Conservation (phyloP, 192 early-diverging fungal genomes). For the Obelidium mucronatum region DNA sequence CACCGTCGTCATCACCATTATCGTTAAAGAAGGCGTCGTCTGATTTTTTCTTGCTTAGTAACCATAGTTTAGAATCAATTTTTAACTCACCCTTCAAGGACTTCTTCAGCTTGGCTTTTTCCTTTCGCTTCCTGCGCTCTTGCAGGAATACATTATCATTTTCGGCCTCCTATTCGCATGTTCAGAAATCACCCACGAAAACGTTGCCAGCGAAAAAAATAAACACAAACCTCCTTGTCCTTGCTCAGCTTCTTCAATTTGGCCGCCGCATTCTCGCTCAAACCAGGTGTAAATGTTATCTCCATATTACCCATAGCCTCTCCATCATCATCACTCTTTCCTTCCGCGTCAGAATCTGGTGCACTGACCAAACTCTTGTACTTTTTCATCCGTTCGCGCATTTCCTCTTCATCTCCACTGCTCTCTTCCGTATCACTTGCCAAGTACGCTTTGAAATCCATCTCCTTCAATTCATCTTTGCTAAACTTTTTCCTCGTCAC, state of each 20-base stretch:
- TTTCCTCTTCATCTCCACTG: slow-evolving; percentile 59
- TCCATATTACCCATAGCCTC: slow-evolving; percentile 88
- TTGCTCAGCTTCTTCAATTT: slow-evolving; percentile 62
- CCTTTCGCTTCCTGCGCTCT: slow-evolving; percentile 83
- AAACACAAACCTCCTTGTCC: slow-evolving; percentile 42
- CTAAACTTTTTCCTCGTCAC: slow-evolving; percentile 84
- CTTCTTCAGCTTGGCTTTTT: slow-evolving; percentile 72
- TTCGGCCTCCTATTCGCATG: slow-evolving; percentile 46
- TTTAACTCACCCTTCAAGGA: slow-evolving; percentile 39
- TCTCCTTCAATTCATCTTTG: slow-evolving; percentile 84
- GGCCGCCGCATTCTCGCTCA: slow-evolving; percentile 74
- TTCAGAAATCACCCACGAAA: not conserved
- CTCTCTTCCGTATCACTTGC: slow-evolving; percentile 76
- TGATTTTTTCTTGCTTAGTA: slow-evolving; percentile 1
- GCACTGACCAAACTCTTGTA: slow-evolving; percentile 48
- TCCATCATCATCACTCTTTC: slow-evolving; percentile 35
- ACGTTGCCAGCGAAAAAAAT: not conserved
- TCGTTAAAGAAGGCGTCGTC: slow-evolving; percentile 39
- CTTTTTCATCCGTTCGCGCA: slow-evolving; percentile 36
- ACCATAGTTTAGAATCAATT: not conserved
- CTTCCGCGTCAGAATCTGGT: slow-evolving; percentile 40
- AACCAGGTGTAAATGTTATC: slow-evolving; percentile 93
- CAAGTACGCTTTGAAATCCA: slow-evolving; percentile 92
- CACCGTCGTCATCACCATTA: not conserved
- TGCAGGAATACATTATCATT: slow-evolving; percentile 87